Evolutionary conservation across 78 protist species (phyloP).

Genomic region (Dictyostelium citrinum): DNA sequence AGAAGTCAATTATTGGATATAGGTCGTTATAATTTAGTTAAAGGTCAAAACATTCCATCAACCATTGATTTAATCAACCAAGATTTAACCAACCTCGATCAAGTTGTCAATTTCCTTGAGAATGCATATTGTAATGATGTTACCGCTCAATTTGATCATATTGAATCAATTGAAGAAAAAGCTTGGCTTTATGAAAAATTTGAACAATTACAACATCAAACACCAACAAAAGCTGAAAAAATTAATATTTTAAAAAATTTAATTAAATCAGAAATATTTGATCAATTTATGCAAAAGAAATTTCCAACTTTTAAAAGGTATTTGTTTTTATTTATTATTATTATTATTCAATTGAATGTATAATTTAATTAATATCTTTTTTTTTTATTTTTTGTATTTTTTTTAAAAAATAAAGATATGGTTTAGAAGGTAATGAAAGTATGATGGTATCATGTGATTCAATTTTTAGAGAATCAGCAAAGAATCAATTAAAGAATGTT

Average conservation of each 20-base stretch:
- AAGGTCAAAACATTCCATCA: not conserved
- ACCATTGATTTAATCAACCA: not conserved
- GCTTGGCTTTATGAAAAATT: slow-evolving; percentile 56
- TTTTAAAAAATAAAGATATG: slow-evolving; percentile 43
- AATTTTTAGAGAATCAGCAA: slow-evolving; percentile 39
- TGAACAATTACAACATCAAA: slow-evolving; percentile 32
- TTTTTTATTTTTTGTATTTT: not conserved
- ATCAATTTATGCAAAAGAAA: slow-evolving; percentile 85
- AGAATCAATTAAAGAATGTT: slow-evolving; percentile 73
- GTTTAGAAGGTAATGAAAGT: slow-evolving; percentile 89
- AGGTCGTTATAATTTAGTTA: not conserved
- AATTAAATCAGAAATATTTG: slow-evolving; percentile 83
- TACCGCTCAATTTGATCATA: slow-evolving; percentile 56
- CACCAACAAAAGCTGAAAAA: not conserved
- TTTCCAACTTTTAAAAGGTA: slow-evolving; percentile 86
- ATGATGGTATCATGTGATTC: slow-evolving; percentile 79
- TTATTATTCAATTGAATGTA: no score
- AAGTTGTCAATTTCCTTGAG: not conserved
- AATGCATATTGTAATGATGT: slow-evolving; percentile 39
- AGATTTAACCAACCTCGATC: not conserved
- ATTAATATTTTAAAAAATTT: slow-evolving; percentile 3
- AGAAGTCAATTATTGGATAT: not conserved
- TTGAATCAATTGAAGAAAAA: slow-evolving; percentile 61
- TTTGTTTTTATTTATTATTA: not conserved
- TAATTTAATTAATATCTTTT: no score